Evolutionary conservation across 2,329 filamentous ascomycete species (phyloP).

Genomic region (Capronia americana): DNA sequence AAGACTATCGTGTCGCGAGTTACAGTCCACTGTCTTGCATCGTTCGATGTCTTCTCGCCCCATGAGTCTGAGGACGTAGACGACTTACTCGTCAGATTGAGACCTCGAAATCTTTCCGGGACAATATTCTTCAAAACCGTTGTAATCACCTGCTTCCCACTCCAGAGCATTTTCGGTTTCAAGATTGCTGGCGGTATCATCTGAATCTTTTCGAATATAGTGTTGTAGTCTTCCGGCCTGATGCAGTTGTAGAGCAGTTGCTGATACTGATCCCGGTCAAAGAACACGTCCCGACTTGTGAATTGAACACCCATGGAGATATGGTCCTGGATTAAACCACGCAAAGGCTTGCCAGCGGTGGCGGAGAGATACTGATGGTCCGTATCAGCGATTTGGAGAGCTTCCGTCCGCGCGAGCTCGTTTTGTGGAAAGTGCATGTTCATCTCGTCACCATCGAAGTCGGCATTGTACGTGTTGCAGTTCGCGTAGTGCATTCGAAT

Average conservation of each 20-base stretch:
- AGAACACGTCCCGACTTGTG: constrained; percentile 90
- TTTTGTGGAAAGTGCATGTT: constrained; percentile 99
- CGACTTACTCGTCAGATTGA: constrained; percentile 80
- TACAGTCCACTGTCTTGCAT: constrained; percentile 50
- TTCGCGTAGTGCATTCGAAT: constrained; percentile 99
- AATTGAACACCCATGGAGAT: constrained; percentile 92
- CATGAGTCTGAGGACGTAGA: constrained; percentile 80
- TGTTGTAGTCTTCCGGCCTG: constrained; percentile 88
- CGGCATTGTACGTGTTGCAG: constrained; percentile 98
- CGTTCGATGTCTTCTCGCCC: constrained; percentile 60
- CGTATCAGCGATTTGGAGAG: constrained; percentile 90
- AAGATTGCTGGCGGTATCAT: constrained; percentile 80
- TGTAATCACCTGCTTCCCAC: constrained; percentile 93
- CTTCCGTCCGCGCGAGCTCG: constrained; percentile 90
- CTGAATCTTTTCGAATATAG: constrained; percentile 79
- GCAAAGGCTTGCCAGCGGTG: constrained; percentile 88
- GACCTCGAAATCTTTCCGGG: constrained; percentile 74
- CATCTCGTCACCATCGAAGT: constrained; percentile 99
- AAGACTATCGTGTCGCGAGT: constrained; percentile 31
- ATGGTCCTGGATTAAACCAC: constrained; percentile 98
- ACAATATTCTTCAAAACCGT: constrained; percentile 92
- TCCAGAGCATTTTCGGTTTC: constrained; percentile 85
- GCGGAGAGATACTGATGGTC: constrained; percentile 96
- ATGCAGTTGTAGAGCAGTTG: constrained; percentile 91
- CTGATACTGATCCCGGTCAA: constrained; percentile 85